Base-by-base conservation (phyloP, 2,329 filamentous ascomycete genomes). In the Zelopaecilomyces penicillatus region DNA sequence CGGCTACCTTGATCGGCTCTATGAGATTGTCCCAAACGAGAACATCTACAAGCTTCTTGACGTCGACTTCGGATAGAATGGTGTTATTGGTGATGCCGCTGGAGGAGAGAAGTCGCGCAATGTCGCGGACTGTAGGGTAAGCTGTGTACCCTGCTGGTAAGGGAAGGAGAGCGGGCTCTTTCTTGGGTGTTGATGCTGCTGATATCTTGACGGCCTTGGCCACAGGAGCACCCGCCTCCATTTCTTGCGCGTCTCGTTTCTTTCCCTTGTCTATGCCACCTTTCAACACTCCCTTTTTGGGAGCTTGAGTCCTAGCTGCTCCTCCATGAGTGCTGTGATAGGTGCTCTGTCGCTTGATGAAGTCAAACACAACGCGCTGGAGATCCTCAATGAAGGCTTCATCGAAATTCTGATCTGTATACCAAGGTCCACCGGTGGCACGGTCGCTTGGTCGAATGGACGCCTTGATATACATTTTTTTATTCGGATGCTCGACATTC, bases 381-480 rank as follows among this genome's bases (percentile, higher is more conserved):
- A 96, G 72, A 36, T 80, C 80, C 45, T 86, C 81, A 55, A 97
- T 90, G 61, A 98, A 87, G 47, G 85, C 85, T 52, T 86, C 83
- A 65, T 98, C 93, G 9, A 97, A 76, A 52, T 90, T 85, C 42
- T 88, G 87, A 51, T 95, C 89, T 6, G 87, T 90, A 63, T 93
- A 96, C 87, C 91, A 98, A 6, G 88, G 85, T 2, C 93, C 93
- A 39, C 93, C 93, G 0, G 89, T 95, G 39, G 94, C 87, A 50
- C 93, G 85, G 50, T 96, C 90, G 43, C 84, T 87, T 0, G 93
- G 91, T 8, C 82, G 80, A 49, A 98, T 77, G 50, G 83, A 83
- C 43, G 83, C 80, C 58, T 95, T 83, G 75, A 98, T 95, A 73
- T 93, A 98, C 77, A 95, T 95, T 68, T 95, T 95, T 61, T 93